These are phyloP conservation scores for Hypoxylon sp. DNA, from an alignment of 2,329 filamentous ascomycete genomes.

Conservation along the genomic window DNA sequence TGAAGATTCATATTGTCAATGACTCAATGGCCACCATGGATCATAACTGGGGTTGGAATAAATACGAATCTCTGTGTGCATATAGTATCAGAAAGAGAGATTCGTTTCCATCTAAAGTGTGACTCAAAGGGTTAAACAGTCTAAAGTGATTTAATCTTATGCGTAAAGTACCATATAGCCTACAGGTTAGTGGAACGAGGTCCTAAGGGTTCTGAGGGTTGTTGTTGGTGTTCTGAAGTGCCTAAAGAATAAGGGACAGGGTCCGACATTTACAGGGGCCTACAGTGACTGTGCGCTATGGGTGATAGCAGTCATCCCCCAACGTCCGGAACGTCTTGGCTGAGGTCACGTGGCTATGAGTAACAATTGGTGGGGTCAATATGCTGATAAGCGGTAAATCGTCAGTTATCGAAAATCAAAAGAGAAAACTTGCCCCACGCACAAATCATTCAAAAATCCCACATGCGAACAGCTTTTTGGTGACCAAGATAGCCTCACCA, in stretches of 20 bases:
- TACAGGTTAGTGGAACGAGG: neutral
- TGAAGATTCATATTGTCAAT: slow-evolving; percentile 10
- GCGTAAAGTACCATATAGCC: slow-evolving; percentile 15
- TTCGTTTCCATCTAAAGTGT: slow-evolving; percentile 3
- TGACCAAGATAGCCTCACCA: slow-evolving; percentile 18
- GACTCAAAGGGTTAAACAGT: slow-evolving; percentile 25
- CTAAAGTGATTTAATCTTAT: slow-evolving; percentile 10
- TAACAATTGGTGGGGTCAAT: slow-evolving; percentile 28
- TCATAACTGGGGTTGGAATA: neutral
- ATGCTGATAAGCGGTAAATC: slow-evolving; percentile 28
- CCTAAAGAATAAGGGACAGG: too few relatives aligned
- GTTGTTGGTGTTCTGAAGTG: too few relatives aligned
- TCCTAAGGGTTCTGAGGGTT: too few relatives aligned
- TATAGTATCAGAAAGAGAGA: slow-evolving; percentile 1
- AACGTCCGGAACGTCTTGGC: neutral
- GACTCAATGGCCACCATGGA: neutral
- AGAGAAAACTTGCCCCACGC: slow-evolving; percentile 35
- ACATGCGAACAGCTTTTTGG: slow-evolving; percentile 38
- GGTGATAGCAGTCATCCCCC: too few relatives aligned
- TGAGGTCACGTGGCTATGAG: slow-evolving; percentile 23
- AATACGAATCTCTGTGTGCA: slow-evolving; percentile 4
- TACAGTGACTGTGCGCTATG: too few relatives aligned
- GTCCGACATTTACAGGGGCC: too few relatives aligned
- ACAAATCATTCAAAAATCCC: slow-evolving; percentile 43
- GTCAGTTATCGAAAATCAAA: slow-evolving; percentile 27